These are phyloP conservation scores for Solanum hybrid DNA, from an alignment of 305 asterid species.

Conservation along the genomic window DNA sequence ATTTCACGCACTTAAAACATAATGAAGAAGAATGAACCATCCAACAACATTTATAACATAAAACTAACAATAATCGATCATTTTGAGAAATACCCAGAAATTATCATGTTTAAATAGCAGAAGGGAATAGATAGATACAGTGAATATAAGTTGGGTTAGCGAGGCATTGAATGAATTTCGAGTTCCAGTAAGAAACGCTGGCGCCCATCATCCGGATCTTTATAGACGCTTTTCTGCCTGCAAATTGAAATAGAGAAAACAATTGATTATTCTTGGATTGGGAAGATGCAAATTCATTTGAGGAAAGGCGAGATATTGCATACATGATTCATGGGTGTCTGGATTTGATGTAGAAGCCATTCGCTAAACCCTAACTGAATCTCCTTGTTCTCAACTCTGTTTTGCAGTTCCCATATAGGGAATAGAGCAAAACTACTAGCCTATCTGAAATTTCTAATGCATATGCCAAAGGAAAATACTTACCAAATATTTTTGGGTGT, in stretches of 20 bases:
- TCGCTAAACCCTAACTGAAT: background rate
- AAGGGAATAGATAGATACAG: conserved; percentile 24
- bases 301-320: background rate
- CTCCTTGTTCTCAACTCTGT: background rate
- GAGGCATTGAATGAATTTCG: conserved; percentile 71
- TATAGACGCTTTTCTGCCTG: conserved; percentile 40
- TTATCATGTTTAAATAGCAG: background rate
- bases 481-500: background rate
- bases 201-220: conserved; percentile 82
- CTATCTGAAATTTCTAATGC: background rate
- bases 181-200: conserved; percentile 83
- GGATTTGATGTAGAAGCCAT: conserved; percentile 9
- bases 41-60: background rate
- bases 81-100: background rate
- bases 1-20: background rate
- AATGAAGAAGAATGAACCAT: background rate
- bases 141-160: conserved; percentile 87
- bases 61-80: background rate
- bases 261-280: background rate
- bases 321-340: conserved; percentile 3
- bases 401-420: background rate
- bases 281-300: background rate
- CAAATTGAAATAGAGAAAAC: background rate
- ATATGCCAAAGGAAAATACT: background rate
- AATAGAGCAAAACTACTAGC: background rate